Conservation (phyloP, 176 grass and related monocot species). For the Lolium multiflorum region DNA sequence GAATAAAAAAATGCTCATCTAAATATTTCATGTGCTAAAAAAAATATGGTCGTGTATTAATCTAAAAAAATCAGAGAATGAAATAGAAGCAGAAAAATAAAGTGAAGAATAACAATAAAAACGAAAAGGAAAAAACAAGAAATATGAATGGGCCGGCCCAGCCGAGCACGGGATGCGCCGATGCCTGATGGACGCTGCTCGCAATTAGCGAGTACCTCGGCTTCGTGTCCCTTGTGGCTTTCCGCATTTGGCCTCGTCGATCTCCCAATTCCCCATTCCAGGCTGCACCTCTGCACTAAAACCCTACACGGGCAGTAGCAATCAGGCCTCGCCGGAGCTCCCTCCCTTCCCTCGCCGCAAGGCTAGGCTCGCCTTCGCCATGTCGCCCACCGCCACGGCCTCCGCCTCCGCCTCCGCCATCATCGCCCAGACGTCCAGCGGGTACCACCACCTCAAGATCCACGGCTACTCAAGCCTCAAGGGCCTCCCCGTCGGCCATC, state of each 20-base stretch:
- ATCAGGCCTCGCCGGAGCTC: background rate
- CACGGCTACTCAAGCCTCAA: background rate
- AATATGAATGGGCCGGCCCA: too few species aligned
- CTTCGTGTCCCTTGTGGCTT: background rate
- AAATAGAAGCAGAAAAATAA: too few species aligned
- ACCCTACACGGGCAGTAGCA: background rate
- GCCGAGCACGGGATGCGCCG: too few species aligned
- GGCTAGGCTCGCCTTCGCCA: background rate
- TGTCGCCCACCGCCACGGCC: background rate
- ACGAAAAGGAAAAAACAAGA: too few species aligned
- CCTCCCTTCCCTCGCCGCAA: background rate
- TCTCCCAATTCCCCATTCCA: background rate
- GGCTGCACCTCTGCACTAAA: background rate
- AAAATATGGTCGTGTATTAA: too few species aligned
- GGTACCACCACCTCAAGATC: conserved; percentile 15
- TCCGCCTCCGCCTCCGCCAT: background rate
- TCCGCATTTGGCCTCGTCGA: background rate
- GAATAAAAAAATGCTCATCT: too few species aligned
- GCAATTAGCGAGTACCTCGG: background rate
- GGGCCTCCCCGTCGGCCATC: background rate
- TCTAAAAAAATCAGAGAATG: too few species aligned
- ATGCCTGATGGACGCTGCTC: too few species aligned
- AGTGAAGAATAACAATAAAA: too few species aligned
- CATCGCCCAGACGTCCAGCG: background rate
- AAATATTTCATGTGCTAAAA: too few species aligned